These are phyloP conservation scores for Clonostachys chloroleuca DNA, from an alignment of 2,329 filamentous ascomycete species.

Conservation along the genomic window DNA sequence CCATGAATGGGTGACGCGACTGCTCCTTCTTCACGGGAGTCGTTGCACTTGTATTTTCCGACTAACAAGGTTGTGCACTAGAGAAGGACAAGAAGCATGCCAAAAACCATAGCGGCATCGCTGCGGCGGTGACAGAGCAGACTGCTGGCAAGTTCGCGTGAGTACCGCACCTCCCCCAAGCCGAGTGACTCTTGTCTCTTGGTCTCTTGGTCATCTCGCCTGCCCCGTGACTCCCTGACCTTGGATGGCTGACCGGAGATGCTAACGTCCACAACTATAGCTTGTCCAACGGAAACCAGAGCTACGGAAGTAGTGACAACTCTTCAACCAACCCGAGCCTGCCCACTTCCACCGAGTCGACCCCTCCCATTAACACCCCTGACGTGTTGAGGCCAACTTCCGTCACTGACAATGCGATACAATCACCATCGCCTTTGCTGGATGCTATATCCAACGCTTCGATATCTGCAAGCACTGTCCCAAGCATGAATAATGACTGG, in stretches of 20 bases:
- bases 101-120: conserved; percentile 47
- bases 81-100: conserved; percentile 53
- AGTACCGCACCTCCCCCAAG: conserved; percentile 15
- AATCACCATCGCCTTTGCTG: conserved; percentile 38
- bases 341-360: conserved; percentile 36
- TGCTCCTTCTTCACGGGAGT: background rate
- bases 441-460: conserved; percentile 43
- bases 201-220: conserved; percentile 17
- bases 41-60: conserved; percentile 6
- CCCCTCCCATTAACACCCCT: conserved; percentile 37
- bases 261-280: conserved; percentile 1
- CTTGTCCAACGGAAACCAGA: conserved; percentile 9
- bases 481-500: conserved; percentile 43
- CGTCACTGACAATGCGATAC: conserved; percentile 35
- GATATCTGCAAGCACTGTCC: conserved; percentile 41
- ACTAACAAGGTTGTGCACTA: conserved; percentile 10
- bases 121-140: conserved; percentile 49
- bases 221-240: conserved; percentile 7
- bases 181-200: conserved; percentile 2
- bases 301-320: conserved; percentile 23
- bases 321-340: conserved; percentile 22
- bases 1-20: background rate
- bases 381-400: conserved; percentile 33
- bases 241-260: background rate
- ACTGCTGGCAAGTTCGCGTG: conserved; percentile 47